Percentiles rank a stretch among this genome's conserved stretches.
Evolutionary conservation across 148 eudicot genomes (phyloP).

Genomic region (Persicaria maculosa): DNA sequence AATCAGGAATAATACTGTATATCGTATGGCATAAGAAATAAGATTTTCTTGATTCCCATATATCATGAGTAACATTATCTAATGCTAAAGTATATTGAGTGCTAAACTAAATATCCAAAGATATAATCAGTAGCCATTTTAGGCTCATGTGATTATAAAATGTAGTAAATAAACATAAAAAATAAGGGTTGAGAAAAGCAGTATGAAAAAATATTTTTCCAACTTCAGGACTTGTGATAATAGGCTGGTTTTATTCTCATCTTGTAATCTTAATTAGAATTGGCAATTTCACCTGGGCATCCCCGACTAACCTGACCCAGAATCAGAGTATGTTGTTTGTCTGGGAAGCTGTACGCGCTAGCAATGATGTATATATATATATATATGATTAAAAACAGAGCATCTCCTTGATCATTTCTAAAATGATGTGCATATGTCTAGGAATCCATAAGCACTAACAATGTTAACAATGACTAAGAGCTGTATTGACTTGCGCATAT

Average conservation of each 20-base stretch:
- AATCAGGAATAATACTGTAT: not conserved
- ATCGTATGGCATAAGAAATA: not conserved
- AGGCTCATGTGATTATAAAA: not conserved
- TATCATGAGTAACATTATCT: not conserved
- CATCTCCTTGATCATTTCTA: not conserved
- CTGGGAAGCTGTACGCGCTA: no score
- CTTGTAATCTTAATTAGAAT: not conserved
- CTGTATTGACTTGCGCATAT: slow-evolving; percentile 1
- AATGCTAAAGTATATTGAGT: not conserved
- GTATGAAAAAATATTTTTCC: not conserved
- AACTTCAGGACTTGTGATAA: not conserved
- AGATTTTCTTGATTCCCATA: not conserved
- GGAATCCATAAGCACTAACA: not conserved
- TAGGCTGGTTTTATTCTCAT: not conserved
- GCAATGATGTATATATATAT: not conserved
- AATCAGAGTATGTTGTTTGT: no score
- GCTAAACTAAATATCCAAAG: not conserved
- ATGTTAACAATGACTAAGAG: not conserved
- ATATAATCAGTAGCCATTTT: not conserved
- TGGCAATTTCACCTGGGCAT: no score
- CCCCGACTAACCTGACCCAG: no score
- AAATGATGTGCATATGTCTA: slow-evolving; percentile 2
- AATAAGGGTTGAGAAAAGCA: not conserved
- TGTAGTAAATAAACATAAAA: not conserved
- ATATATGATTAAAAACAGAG: not conserved